A percentile compares a stretch with the other conserved stretches of the same genome.
These are phyloP conservation scores for Amoebophrya sp. DNA, from an alignment of 169 alveolate genomes.

Conservation along the genomic window DNA sequence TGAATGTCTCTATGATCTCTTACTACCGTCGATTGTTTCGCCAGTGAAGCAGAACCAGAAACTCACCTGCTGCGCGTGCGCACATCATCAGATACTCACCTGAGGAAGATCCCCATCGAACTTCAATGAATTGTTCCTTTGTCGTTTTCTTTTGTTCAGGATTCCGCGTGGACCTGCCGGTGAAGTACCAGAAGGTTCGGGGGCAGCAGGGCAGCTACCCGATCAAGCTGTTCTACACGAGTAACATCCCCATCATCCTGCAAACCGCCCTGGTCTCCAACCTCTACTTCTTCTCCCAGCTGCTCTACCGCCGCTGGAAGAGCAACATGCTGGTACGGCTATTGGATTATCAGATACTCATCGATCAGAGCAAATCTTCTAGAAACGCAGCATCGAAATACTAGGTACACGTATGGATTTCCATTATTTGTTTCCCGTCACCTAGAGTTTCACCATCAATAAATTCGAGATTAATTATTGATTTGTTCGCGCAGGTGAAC, in stretches of 20 bases:
- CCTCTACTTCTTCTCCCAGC: constrained; percentile 96
- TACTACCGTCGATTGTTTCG: neutral
- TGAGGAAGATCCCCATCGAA: no score
- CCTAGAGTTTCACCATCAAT: neutral
- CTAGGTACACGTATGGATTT: neutral
- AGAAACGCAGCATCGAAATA: neutral
- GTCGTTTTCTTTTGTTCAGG: constrained; percentile 41
- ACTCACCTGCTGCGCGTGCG: no score
- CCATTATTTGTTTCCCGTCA: neutral
- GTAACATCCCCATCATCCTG: constrained; percentile 97
- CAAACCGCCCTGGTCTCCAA: constrained; percentile 96
- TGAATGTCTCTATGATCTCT: neutral
- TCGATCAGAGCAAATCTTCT: neutral
- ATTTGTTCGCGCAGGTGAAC: constrained; percentile 22
- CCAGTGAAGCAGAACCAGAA: no score
- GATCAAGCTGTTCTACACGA: constrained; percentile 97
- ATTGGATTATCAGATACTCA: constrained; percentile 38
- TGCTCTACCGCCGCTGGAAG: constrained; percentile 90
- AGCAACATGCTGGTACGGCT: constrained; percentile 78
- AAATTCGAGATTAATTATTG: no score
- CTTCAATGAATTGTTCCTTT: neutral
- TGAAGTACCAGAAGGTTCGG: constrained; percentile 82
- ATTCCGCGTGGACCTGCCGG: constrained; percentile 91
- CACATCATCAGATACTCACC: no score
- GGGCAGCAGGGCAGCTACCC: constrained; percentile 98